Evolutionary conservation across 2,329 filamentous ascomycete genomes (phyloP).

Genomic region (Penicillium psychrosexuale): DNA sequence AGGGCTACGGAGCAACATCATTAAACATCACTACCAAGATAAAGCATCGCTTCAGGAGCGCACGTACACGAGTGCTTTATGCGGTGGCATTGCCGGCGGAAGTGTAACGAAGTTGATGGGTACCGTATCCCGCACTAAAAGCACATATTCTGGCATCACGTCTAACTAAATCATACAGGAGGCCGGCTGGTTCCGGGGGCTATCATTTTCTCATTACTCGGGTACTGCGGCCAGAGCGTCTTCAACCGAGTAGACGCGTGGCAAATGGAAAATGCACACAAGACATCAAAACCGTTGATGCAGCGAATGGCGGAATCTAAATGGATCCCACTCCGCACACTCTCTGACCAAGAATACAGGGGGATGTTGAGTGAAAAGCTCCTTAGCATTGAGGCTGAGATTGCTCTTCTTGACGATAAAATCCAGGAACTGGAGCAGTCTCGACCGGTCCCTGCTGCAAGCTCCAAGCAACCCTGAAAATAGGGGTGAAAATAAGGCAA

Average conservation of each 20-base stretch:
- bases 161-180: conserved; percentile 41
- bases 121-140: conserved; percentile 25
- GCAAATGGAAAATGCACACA: conserved; percentile 39
- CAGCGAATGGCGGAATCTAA: conserved; percentile 57
- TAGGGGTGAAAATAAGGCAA: background rate
- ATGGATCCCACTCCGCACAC: conserved; percentile 67
- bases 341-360: conserved; percentile 71
- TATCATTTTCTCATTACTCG: conserved; percentile 58
- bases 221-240: conserved; percentile 55
- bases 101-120: conserved; percentile 56
- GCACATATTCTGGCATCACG: background rate
- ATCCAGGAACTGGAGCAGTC: conserved; percentile 54
- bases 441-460: conserved; percentile 8
- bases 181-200: conserved; percentile 58
- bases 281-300: conserved; percentile 42
- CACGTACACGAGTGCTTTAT: conserved; percentile 64
- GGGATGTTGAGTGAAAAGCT: conserved; percentile 68
- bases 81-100: conserved; percentile 66
- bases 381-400: conserved; percentile 69
- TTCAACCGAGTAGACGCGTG: conserved; percentile 54
- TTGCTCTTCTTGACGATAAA: conserved; percentile 73
- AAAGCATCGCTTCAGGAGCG: conserved; percentile 58
- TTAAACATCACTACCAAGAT: conserved; percentile 49
- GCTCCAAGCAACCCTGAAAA: conserved; percentile 4
- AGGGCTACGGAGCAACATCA: conserved; percentile 44